Conservation (phyloP, 148 eudicot species). For the Silene conica region DNA sequence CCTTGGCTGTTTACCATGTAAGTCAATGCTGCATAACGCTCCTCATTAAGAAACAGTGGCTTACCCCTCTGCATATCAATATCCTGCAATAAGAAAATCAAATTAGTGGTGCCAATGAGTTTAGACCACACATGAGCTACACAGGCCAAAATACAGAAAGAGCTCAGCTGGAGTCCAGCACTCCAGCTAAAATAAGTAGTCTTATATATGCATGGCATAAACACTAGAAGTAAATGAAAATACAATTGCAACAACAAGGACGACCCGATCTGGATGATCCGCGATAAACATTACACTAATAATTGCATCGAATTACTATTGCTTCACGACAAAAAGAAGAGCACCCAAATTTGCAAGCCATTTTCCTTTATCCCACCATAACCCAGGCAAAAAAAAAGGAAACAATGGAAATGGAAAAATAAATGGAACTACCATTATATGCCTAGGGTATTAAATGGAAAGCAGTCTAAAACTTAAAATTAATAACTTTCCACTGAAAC, state of each 20-base stretch:
- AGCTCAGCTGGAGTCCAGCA: background rate
- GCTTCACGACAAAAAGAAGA: background rate
- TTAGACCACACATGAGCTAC: background rate
- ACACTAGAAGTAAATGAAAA: background rate
- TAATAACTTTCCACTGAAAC: background rate
- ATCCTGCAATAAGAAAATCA: constrained; percentile 50
- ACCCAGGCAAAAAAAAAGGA: background rate
- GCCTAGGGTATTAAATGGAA: background rate
- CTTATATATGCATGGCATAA: background rate
- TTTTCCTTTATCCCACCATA: background rate
- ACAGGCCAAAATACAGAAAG: background rate
- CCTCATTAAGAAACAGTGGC: constrained; percentile 80
- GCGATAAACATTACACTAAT: background rate
- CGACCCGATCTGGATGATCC: background rate
- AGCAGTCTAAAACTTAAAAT: background rate
- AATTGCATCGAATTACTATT: background rate
- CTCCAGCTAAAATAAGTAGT: background rate
- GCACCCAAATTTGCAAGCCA: background rate
- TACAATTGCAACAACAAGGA: background rate
- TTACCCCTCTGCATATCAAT: constrained; percentile 75
- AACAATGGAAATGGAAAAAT: background rate
- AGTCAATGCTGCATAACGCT: constrained; percentile 86
- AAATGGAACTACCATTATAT: background rate
- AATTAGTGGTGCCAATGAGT: background rate
- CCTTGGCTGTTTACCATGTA: constrained; percentile 57